Evolutionary conservation across 2,329 filamentous ascomycete species (phyloP), one percentile per base, ranked within the genome.

Genomic region (Penicillium digitatum): DNA sequence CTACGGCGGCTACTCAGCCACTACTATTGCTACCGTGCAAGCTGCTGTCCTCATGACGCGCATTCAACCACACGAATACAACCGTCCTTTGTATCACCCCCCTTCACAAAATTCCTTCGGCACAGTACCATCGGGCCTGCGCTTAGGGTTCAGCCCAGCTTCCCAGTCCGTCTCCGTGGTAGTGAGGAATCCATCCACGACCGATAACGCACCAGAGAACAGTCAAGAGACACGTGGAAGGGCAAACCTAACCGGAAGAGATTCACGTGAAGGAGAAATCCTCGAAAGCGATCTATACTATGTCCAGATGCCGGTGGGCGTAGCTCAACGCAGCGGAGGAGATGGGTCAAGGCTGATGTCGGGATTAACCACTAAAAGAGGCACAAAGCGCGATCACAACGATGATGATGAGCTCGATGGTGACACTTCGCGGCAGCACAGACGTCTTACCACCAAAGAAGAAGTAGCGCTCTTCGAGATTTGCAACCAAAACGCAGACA

Each of bases 391-490:
- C 20, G 39, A 26, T 1, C 59, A 55, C 38, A 62, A 63, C 24
- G 48, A 18, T 31, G 49, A 58, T 14, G 48, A 44, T 32, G 54
- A 54, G 9, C 48, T 55, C 7, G 46, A 51, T 10, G 59, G 54
- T 6, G 61, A 65, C n/a, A 61, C 38, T 18, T 46, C 59, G 26
- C 68, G 70, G 8, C 71, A 72, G 57, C 68, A 73, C 37, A 70
- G 72, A 35, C 69, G 73, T 5, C 62, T 76, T 16, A 76, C 72
- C 9, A 73, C 72, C 4, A 67, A 68, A 31, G 73, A 76, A 52
- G 73, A 76, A 58, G 68, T 75, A 5, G 68, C 64, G 0, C 64
- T 76, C 4, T 75, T 76, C 47, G 68, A 74, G 18, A 72, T 75
- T 34, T 76, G 73, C 55, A 76, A 73, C 54, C 66, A 65, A 6